Evolutionary conservation across 495 filamentous ascomycete species (phyloP).

Genomic region (Penicillium egyptiacum): DNA sequence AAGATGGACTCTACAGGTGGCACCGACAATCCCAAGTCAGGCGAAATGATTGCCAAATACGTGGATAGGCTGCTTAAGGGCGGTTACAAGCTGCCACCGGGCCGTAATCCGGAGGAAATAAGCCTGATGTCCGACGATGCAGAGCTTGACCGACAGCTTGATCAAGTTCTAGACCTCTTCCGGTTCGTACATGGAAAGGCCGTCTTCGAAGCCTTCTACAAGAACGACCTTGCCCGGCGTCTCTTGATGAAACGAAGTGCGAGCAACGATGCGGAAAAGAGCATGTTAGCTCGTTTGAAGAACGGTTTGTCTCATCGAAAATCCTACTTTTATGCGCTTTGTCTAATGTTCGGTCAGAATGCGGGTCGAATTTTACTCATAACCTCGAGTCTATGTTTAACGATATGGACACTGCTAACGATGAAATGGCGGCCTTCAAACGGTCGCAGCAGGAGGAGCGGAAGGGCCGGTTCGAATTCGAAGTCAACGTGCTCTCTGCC

Average conservation of each 20-base stretch:
- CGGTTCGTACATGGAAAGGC: slow-evolving; percentile 96
- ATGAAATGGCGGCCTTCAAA: slow-evolving; percentile 75
- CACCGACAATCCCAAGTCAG: slow-evolving; percentile 86
- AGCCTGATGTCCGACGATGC: slow-evolving; percentile 80
- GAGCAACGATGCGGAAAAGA: slow-evolving; percentile 90
- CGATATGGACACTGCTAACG: slow-evolving; percentile 85
- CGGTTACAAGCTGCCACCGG: slow-evolving; percentile 70
- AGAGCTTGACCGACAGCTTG: slow-evolving; percentile 84
- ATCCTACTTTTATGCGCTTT: neutral
- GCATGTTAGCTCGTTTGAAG: slow-evolving; percentile 88
- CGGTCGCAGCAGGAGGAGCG: slow-evolving; percentile 46
- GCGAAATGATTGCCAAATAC: slow-evolving; percentile 98
- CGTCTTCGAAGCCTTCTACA: slow-evolving; percentile 98
- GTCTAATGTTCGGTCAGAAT: slow-evolving; percentile 55
- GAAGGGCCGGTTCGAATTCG: slow-evolving; percentile 65
- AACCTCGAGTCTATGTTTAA: slow-evolving; percentile 99
- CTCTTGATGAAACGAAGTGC: slow-evolving; percentile 89
- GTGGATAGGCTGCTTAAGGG: slow-evolving; percentile 87
- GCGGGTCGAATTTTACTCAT: slow-evolving; percentile 88
- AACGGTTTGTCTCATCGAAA: slow-evolving; percentile 49
- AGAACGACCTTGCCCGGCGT: slow-evolving; percentile 87
- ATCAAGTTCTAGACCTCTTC: slow-evolving; percentile 90
- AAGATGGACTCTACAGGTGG: slow-evolving; percentile 64
- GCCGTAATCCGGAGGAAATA: slow-evolving; percentile 36
- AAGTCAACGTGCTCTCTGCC: slow-evolving; percentile 80